These are phyloP conservation scores for Trichoderma semiorbis DNA, from an alignment of 2,329 filamentous ascomycete genomes.

Conservation along the genomic window DNA sequence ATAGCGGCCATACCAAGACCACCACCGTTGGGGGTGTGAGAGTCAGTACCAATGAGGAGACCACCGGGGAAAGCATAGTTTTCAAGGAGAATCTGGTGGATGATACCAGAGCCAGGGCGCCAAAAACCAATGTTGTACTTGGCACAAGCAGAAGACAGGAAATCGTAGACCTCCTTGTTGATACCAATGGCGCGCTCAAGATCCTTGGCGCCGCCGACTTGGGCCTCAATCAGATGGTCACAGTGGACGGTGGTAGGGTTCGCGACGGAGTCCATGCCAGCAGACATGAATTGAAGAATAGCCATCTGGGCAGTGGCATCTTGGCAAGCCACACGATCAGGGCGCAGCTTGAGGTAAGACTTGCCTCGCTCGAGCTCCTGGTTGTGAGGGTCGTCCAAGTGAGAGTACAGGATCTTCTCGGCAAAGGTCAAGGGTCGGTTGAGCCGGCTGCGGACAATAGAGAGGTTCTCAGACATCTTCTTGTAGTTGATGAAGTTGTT, in stretches of 20 bases:
- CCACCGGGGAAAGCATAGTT: conserved; percentile 99
- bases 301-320: conserved; percentile 99
- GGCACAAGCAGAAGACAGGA: conserved; percentile 86
- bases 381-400: conserved; percentile 92
- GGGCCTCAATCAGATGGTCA: conserved; percentile 98
- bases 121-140: conserved; percentile 99
- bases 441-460: conserved; percentile 81
- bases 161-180: conserved; percentile 99
- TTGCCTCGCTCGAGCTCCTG: conserved; percentile 95
- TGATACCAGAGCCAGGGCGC: conserved; percentile 97
- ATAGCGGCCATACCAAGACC: conserved; percentile 94
- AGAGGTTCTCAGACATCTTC: conserved; percentile 98
- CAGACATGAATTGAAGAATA: conserved; percentile 99
- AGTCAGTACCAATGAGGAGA: conserved; percentile 96
- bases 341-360: conserved; percentile 94
- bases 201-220: conserved; percentile 91
- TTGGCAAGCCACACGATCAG: conserved; percentile 97
- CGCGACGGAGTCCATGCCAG: conserved; percentile 90
- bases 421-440: conserved; percentile 92
- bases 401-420: conserved; percentile 99
- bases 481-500: conserved; percentile 98
- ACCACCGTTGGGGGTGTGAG: conserved; percentile 95
- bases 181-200: conserved; percentile 83
- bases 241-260: conserved; percentile 97
- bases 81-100: conserved; percentile 97